Conservation (phyloP, 2,329 filamentous ascomycete genomes). For the Cytospora schulzeri region DNA sequence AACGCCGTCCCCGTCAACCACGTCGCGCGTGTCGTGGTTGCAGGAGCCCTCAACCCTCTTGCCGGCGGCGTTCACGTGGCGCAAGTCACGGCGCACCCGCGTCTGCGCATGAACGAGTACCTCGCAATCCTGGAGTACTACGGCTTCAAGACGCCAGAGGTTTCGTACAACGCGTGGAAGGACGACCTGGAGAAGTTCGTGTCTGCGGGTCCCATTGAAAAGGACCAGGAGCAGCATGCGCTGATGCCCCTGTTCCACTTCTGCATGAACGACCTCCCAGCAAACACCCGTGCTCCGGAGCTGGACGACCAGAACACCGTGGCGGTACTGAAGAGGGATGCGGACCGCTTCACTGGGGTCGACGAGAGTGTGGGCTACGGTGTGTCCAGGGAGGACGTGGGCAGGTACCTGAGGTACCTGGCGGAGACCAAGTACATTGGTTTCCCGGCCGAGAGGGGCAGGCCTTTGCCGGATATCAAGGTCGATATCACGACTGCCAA, state of each 20-base stretch:
- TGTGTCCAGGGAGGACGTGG: conserved; percentile 63
- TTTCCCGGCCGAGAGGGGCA: conserved; percentile 41
- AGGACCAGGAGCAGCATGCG: conserved; percentile 68
- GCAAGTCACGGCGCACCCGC: conserved; percentile 79
- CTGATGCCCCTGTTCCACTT: conserved; percentile 77
- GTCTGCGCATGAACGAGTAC: conserved; percentile 77
- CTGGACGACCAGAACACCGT: conserved; percentile 73
- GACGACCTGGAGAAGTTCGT: conserved; percentile 69
- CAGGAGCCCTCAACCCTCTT: conserved; percentile 68
- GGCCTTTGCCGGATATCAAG: conserved; percentile 37
- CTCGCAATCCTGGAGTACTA: conserved; percentile 70
- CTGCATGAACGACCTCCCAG: conserved; percentile 69
- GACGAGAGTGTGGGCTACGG: conserved; percentile 48
- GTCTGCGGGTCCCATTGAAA: conserved; percentile 53
- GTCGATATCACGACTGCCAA: conserved; percentile 33
- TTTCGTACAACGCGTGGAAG: conserved; percentile 71
- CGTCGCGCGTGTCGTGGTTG: conserved; percentile 78
- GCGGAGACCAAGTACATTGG: conserved; percentile 64
- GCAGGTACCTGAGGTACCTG: conserved; percentile 65
- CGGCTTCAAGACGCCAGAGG: conserved; percentile 69
- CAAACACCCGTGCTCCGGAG: conserved; percentile 70
- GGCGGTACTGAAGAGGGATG: conserved; percentile 64
- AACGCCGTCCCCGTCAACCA: conserved; percentile 88
- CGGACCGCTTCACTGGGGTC: conserved; percentile 56
- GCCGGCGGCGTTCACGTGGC: conserved; percentile 56